These are phyloP conservation scores for Hymenoscyphus fructigenus DNA, from an alignment of 2,329 filamentous ascomycete species.

Conservation along the genomic window DNA sequence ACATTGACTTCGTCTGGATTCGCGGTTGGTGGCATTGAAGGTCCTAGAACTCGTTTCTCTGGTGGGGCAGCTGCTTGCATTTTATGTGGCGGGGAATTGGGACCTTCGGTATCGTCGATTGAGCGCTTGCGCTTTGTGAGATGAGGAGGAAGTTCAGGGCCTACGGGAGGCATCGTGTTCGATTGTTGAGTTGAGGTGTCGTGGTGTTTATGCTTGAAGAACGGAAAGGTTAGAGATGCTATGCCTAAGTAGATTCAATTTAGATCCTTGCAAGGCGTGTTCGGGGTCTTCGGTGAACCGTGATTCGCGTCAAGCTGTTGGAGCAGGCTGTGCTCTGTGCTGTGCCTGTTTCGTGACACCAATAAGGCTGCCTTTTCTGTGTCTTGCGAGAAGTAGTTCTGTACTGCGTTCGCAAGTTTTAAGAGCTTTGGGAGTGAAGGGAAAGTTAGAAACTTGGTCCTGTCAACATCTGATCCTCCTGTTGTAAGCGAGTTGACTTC, in stretches of 20 bases:
- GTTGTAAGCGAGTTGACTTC: constrained; percentile 14
- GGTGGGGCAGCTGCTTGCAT: constrained; percentile 31
- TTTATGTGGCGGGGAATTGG: constrained; percentile 48
- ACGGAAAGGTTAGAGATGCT: too few species aligned
- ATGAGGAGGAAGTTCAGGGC: constrained; percentile 68
- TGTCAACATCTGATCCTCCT: constrained; percentile 20
- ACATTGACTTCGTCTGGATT: constrained; percentile 48
- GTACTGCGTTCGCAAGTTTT: not conserved
- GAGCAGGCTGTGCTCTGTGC: constrained; percentile 14
- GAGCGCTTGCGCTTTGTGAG: constrained; percentile 62
- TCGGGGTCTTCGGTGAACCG: constrained; percentile 5
- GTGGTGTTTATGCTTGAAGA: not conserved
- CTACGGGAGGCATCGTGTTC: constrained; percentile 44
- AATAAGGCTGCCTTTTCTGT: constrained; percentile 14
- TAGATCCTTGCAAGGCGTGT: constrained; percentile 12
- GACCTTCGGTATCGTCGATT: constrained; percentile 39
- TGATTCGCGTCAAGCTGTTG: constrained; percentile 11
- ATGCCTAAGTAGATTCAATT: not conserved
- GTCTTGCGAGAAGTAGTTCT: not conserved
- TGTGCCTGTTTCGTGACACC: constrained; percentile 20
- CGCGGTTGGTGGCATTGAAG: constrained; percentile 36
- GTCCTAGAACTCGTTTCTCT: constrained; percentile 25
- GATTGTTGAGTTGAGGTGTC: not conserved
- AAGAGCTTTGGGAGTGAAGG: not conserved
- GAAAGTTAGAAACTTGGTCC: not conserved